Evolutionary conservation across 139 green algal genomes (phyloP), one percentile per base, ranked within the genome.

Genomic region (Tetradesmus lagerheimii): DNA sequence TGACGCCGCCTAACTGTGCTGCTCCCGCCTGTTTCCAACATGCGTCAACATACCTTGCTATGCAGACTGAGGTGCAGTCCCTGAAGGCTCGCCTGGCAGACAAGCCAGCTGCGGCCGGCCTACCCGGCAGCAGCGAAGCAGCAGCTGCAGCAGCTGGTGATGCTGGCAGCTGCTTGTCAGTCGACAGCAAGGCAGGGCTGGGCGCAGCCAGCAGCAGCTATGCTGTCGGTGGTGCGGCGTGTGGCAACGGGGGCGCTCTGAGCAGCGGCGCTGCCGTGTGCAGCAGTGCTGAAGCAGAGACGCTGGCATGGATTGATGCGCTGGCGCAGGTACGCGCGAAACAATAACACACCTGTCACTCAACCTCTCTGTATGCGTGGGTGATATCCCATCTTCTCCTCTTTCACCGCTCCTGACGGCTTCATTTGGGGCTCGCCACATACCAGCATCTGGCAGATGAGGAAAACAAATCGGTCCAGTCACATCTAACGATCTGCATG

Each of bases 61-160:
- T 86, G 31, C 93, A 96, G 92, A 78, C 23, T 23, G 92, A 96
- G 91, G 93, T 96, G 39, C 90, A 94, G 79, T 87, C 89, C n/a
- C 82, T 95, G 0, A 93, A 92, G 84, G 74, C 81, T 6, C 67
- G 83, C 64, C 67, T 93, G 85, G 64, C 66, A 4, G 92, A 92
- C 29, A 45, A 38, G 25, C 79, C 80, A 23, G 9, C 79, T 67
- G 9, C 43, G 41, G 57, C 57, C 31, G 43, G 25, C 50, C 45
- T 74, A 5, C 9, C 25, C 80, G 34, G 37, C 57, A 84, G 87
- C 79, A 86, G 45, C 39, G 45, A 71, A n/a, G 57, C 57, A 71
- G 57, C 75, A 37, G 31, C 38, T 83, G 76, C 76, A 57, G 35
- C 34, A 39, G 78, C 29, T 62, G 38, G 78, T 57, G 78, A 57